Base-by-base conservation (phyloP, 768 basidiomycete species). In the Suillus alpinus region DNA sequence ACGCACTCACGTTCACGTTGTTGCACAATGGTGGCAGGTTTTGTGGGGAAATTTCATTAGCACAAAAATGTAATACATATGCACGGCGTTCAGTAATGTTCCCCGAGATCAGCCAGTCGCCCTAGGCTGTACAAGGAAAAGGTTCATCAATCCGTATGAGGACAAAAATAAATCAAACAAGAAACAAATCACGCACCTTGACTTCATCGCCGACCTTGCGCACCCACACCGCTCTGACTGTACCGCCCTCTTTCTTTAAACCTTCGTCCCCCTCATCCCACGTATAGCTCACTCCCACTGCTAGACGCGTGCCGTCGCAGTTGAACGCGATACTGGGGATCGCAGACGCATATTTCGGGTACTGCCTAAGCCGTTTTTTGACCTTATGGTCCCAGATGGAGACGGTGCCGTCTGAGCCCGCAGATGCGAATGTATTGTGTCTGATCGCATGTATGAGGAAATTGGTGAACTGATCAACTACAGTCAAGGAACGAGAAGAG, bases 301-400 rank as follows among this genome's bases (percentile, higher is more conserved):
- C 94, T 18, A 96, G 76, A 62, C 87, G 87, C 39, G 84, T 82
- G 1, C 94, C 95, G 63, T 95, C 91, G 29, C 84, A 86, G 62
- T 88, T 93, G 75, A 95, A 96, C 0, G 89, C 84, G 43, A 95
- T 78, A 0, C 88, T 83, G 0, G 92, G 85, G n/a, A 97, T 86
- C 3, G 88, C 82, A 0, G 84, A 81, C 4, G 81, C 75, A 75
- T 87, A 94, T 69, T 92, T 92, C 0, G 89, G 87, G 64, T 92
- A 95, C 67, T 96, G 94, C 29, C 94, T 87, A 57, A 98, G 78
- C 2, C 97, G 87, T 71, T 98, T 98, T 79, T 98, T 97, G 58
- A 95, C 89, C 65, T 89, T 88, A 75, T 95, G 94, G 71, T 98
- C 97, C 97, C 97, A 99, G 61, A 98, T 88, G 0, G 94, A 94